phyloP scores from a whole-genome alignment of 768 basidiomycete species.

The Podaxis sp. region DNA sequence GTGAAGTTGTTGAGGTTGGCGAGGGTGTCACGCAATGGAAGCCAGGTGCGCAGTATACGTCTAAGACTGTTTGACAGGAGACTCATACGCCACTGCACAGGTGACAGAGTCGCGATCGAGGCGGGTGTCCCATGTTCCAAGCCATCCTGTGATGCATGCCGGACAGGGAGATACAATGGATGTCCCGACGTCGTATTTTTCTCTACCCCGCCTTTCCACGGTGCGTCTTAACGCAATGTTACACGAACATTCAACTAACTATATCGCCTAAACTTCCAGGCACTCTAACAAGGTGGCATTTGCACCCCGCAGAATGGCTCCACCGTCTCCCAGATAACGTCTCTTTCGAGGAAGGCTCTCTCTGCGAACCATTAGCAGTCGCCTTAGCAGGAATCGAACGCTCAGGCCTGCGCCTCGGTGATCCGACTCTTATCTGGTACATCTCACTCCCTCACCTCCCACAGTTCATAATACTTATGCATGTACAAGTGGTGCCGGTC shows the following conservation, averaged over 20 bases:
- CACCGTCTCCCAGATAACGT: conserved; percentile 61
- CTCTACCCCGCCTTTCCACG: conserved; percentile 69
- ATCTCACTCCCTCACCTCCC: neutral
- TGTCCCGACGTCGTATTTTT: conserved; percentile 64
- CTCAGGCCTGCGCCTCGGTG: conserved; percentile 61
- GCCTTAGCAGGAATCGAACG: conserved; percentile 69
- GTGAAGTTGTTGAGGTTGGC: conserved; percentile 62
- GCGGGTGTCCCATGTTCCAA: conserved; percentile 68
- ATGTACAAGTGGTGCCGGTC: conserved; percentile 55
- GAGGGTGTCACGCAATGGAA: conserved; percentile 69
- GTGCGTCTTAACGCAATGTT: conserved; percentile 25
- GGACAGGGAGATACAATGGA: conserved; percentile 64
- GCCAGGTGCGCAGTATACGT: conserved; percentile 34
- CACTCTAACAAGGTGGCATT: conserved; percentile 62
- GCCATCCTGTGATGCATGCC: conserved; percentile 58
- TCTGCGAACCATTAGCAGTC: conserved; percentile 68
- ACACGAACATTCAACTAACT: neutral
- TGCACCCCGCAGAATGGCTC: conserved; percentile 67
- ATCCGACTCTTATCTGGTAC: conserved; percentile 61
- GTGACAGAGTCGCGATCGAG: conserved; percentile 69
- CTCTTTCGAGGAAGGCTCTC: conserved; percentile 65
- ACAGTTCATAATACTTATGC: neutral
- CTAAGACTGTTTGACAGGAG: neutral
- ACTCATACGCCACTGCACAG: conserved; percentile 24
- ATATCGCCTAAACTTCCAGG: conserved; percentile 30